Base-by-base conservation (phyloP, 306 rosid species). In the Lathyrus sativus region DNA sequence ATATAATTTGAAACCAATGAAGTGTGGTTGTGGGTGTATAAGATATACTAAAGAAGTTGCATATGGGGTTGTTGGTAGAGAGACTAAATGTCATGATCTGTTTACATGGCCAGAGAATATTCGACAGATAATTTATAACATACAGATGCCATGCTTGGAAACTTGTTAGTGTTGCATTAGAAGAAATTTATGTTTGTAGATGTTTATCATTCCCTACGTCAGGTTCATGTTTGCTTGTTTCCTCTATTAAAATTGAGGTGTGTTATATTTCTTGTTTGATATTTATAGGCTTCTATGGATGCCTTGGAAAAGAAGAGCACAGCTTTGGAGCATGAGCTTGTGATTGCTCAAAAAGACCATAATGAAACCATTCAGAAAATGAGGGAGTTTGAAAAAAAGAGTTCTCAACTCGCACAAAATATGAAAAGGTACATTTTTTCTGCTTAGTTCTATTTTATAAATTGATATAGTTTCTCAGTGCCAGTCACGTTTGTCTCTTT, bases 341-440 rank as follows among this genome's bases (percentile, higher is more conserved):
- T 57, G 55, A 87, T 82, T 79, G 81, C 86, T 68, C 90, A 78
- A 65, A 90, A 81, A 70, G 76, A 74, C 59, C 76, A 43, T 46
- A 58, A 39, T 19, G 74, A 88, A 67, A 86, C 80, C 65, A 57
- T 80, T 68, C 84, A 77, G 82, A 92, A 88, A 82, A 55, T 90
- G 85, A 76, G 29, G 65, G 93, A 86, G 51, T 86, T 77, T 74
- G 96, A 90, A 62, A 84, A 76, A 24, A 85, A 86, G 79, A 90
- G 91, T 62, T 41, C 85, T 65, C 81, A 86, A 62, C 89, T 88
- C 2, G 86, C 88, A 78, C 86, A 79, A 75, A 88, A 74, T 54
- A 81, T 85, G 72, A 90, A 88, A 77, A 86, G 90, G 96, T 92
- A 62, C 28, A 13, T 7, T 67, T 76, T 49, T 31, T 68, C 51